These are phyloP conservation scores for Fusarium stilboides DNA, from an alignment of 2,329 filamentous ascomycete genomes.

Conservation along the genomic window DNA sequence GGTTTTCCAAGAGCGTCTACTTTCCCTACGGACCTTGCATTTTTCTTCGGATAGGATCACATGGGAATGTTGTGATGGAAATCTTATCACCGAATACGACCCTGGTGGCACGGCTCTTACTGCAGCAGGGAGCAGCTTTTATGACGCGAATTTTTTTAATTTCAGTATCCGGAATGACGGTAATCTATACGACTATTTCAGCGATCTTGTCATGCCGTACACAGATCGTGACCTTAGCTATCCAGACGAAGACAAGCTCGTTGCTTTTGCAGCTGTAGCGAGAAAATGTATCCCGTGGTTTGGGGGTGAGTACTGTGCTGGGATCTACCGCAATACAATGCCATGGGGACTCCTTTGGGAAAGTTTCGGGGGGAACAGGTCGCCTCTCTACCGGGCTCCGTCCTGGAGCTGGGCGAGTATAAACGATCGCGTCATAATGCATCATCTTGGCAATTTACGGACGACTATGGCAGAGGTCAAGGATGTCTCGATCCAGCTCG, in stretches of 20 bases:
- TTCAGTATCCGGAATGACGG: no score
- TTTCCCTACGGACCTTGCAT: no score
- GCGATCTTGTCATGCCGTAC: neutral
- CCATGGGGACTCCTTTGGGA: neutral
- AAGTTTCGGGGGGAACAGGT: neutral
- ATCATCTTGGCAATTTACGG: neutral
- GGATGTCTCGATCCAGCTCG: neutral
- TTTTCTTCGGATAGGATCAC: no score
- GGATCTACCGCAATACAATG: constrained; percentile 1
- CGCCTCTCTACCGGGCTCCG: neutral
- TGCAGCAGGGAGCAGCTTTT: no score
- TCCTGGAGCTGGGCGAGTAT: constrained; percentile 12
- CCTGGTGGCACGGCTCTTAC: no score
- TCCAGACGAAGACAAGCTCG: constrained; percentile 1
- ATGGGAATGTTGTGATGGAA: no score
- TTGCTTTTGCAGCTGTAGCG: constrained; percentile 6
- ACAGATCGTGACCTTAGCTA: neutral
- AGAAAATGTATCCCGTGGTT: neutral
- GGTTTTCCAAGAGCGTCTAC: no score
- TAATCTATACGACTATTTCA: no score
- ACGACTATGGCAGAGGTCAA: neutral
- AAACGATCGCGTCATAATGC: neutral
- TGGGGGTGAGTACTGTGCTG: neutral
- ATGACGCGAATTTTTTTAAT: no score
- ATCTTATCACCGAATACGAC: no score